These are phyloP conservation scores for Begonia fuchsioides DNA, from an alignment of 306 rosid species.

Conservation along the genomic window DNA sequence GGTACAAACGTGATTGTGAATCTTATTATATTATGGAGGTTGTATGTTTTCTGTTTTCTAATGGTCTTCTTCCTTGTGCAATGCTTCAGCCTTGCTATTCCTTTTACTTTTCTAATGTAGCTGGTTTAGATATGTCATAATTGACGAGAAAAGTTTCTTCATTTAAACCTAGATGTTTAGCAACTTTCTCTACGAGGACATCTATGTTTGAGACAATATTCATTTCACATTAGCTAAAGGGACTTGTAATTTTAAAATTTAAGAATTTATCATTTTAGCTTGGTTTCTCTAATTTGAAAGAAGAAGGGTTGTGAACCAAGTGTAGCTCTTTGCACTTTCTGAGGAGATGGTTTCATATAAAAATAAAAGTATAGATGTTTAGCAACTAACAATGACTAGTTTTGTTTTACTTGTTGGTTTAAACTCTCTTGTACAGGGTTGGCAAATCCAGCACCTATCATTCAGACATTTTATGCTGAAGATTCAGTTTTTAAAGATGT, in stretches of 20 bases:
- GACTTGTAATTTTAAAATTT: no score
- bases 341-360: no score
- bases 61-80: background rate
- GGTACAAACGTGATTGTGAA: slow-evolving; percentile 18
- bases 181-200: no score
- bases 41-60: background rate
- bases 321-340: no score
- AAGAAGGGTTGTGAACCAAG: no score
- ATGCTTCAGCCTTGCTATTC: background rate
- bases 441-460: slow-evolving; percentile 96
- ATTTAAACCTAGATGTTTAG: no score
- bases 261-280: no score
- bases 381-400: background rate
- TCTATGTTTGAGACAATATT: no score
- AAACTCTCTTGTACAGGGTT: slow-evolving; percentile 35
- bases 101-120: slow-evolving; percentile 4
- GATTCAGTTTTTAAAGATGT: slow-evolving; percentile 68
- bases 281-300: no score
- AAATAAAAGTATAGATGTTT: background rate
- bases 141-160: background rate
- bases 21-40: background rate
- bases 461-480: slow-evolving; percentile 93
- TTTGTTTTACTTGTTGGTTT: slow-evolving; percentile 1
- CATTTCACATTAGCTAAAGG: no score
- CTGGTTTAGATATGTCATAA: background rate